These are phyloP conservation scores for Zhuliangozyma parablackwelliae DNA, from an alignment of 1,139 yeast genomes.

Conservation along the genomic window DNA sequence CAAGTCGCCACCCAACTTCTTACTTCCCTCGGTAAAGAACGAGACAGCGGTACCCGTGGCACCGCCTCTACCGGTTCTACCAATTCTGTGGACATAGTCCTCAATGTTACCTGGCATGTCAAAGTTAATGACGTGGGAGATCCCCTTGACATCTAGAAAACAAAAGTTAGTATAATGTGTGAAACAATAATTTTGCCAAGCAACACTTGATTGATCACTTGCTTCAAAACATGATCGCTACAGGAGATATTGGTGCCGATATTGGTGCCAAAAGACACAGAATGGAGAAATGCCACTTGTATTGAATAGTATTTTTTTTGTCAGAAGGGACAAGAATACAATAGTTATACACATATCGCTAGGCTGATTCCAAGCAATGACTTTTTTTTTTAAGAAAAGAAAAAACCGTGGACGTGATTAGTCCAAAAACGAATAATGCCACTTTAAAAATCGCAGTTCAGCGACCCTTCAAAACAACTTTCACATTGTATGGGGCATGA, in stretches of 20 bases:
- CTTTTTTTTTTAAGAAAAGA: neutral
- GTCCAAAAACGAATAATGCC: no score
- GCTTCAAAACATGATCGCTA: no score
- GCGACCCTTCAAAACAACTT: no score
- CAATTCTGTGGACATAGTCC: conserved; percentile 93
- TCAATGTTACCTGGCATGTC: conserved; percentile 98
- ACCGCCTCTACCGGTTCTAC: conserved; percentile 99
- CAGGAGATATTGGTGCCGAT: no score
- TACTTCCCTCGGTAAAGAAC: conserved; percentile 83
- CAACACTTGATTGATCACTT: no score
- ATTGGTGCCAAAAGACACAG: no score
- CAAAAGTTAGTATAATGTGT: conserved; percentile 24
- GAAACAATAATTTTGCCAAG: no score
- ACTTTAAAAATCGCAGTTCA: no score
- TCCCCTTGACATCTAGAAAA: conserved; percentile 88
- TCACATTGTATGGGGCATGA: no score
- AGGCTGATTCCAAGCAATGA: neutral
- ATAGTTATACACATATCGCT: neutral
- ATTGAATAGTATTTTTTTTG: no score
- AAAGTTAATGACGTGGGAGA: conserved; percentile 85
- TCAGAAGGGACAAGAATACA: neutral
- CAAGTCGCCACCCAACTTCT: conserved; percentile 86
- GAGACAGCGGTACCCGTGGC: conserved; percentile 93
- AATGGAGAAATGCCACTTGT: no score
- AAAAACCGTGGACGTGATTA: no score